Percentiles rank a stretch among this genome's conserved stretches.
Evolutionary conservation across 345 rosid genomes (phyloP).

Genomic region (Boechera stricta): DNA sequence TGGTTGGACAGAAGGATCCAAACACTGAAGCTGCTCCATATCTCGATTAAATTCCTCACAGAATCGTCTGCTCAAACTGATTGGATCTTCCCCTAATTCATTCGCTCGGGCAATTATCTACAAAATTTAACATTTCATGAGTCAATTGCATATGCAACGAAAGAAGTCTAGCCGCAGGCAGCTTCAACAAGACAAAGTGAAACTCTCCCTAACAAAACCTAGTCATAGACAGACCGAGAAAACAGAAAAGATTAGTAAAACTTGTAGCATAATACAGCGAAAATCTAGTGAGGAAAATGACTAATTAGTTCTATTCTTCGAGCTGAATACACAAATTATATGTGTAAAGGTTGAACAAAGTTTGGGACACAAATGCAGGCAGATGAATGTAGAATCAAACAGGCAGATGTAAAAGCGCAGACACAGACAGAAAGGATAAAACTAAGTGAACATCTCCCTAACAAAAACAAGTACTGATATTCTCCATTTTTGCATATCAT

Average conservation of each 20-base stretch:
- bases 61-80: conserved; percentile 78
- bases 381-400: conserved; percentile 2
- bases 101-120: conserved; percentile 93
- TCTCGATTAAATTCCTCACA: conserved; percentile 83
- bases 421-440: neutral
- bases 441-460: neutral
- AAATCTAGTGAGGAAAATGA: neutral
- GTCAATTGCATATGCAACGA: neutral
- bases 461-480: neutral
- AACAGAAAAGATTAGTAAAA: neutral
- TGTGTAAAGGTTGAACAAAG: neutral
- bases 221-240: neutral
- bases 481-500: neutral
- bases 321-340: neutral
- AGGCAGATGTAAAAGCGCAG: neutral
- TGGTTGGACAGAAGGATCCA: conserved; percentile 84
- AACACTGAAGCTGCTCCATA: conserved; percentile 78
- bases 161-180: neutral
- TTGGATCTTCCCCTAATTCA: conserved; percentile 89
- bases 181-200: conserved; percentile 10
- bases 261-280: neutral
- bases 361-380: neutral
- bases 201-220: neutral
- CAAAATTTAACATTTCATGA: conserved; percentile 49
- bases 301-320: neutral